Base-by-base conservation (phyloP, 306 rosid genomes). In the Neltuma alba region DNA sequence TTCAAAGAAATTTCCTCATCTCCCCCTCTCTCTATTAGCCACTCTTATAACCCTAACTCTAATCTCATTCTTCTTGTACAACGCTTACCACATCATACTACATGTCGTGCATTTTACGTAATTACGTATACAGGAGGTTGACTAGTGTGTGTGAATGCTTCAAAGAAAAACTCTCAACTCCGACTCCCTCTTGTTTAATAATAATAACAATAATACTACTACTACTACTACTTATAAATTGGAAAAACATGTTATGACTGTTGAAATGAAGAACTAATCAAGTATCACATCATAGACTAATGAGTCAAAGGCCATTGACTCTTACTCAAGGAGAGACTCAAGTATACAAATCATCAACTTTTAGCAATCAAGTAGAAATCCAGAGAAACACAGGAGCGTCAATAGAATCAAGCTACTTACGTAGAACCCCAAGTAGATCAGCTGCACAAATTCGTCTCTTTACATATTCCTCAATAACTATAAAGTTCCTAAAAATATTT, bases 361-460 rank as follows among this genome's bases (percentile, higher is more conserved):
- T 48, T 41, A 74, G 30, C 62, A 47, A 47, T 16, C 54, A 4
- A 47, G 54, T 20, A n/a, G n/a, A 65, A 41, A 27, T 63, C 71
- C 47, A 73, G 28, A 70, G 33, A 69, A 69, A 23, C 14, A 55
- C 15, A 7, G 30, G 27, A 57, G 9, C 25, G 25, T 8, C 25
- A 44, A 50, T 20, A 4, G 27, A 50, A 50, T n/a, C 58, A 27
- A 71, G 71, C 70, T 65, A 80, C 99, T 90, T 91, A 95, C 97
- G 72, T 69, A 95, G 86, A 80, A 90, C 96, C 18, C 48, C 80
- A 31, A 91, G 87, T 37, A 93, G 85, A 81, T 91, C 92, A 68
- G 86, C 83, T 0, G 87, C 85, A 85, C 42, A 70, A 50, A 93
- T 87, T 63, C 87, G 83, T 64, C 81, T 89, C 88, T 83, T 90